Evolutionary conservation across 2,329 filamentous ascomycete species (phyloP), one percentile per base, ranked within the genome.

Genomic region (Gremmenia infestans): DNA sequence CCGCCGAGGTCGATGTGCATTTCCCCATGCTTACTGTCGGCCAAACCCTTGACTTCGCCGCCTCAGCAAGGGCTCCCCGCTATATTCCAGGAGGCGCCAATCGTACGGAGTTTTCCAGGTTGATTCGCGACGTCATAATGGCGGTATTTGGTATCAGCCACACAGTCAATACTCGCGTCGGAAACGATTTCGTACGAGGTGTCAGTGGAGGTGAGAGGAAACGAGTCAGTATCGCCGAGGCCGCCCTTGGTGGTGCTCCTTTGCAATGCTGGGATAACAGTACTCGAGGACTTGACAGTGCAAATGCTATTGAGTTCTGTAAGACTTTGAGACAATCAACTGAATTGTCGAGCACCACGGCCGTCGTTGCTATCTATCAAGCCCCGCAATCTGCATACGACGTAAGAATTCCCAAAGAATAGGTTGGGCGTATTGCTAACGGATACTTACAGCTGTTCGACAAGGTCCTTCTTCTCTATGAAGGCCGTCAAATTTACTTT

Each of bases 201-300:
- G 81, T 89, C 0, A 86, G 81, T 2, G 87, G 86, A 19, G 86
- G 87, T 23, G 86, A 89, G 68, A 77, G 86, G 52, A 92, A 95
- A 73, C 85, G 91, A 68, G 89, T 94, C 6, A 88, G 84, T 43
- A 91, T 94, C 57, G 88, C 87, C 0, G 89, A 94, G 70, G 89
- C 89, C 61, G 80, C 82, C 0, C 79, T 80, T 14, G 76, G 75
- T 1, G 71, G 76, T 15, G 81, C 83, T 0, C 83, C 79, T 42
- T 65, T 71, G 46, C 63, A 63, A 11, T 50, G 62, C 19, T 69
- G 67, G 67, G 67, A 69, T 43, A 70, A 70, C 46, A 59, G 63
- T 6, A 92, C 88, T 0, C 78, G 82, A 54, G 89, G 89, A 9
- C 76, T 93, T 0, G 89, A 93, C 70, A 85, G 86, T 0, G 85